Conservation (phyloP, 306 rosid species). For the Malus asiatica region DNA sequence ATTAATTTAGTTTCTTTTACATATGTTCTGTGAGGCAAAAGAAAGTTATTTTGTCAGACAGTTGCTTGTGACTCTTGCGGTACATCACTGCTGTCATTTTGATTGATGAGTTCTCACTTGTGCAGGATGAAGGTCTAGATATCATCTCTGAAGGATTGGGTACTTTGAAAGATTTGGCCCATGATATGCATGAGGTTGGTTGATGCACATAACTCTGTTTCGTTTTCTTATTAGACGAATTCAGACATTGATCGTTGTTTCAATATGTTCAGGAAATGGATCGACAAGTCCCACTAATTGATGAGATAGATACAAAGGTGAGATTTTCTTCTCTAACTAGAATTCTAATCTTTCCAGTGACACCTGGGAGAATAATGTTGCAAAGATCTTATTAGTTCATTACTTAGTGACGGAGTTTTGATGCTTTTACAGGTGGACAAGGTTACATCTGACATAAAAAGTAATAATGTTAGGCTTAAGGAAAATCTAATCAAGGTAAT, state of each 20-base stretch:
- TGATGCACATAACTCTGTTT: conserved; percentile 5
- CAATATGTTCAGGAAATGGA: conserved; percentile 65
- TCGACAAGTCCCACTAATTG: conserved; percentile 80
- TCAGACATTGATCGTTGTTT: conserved; percentile 14
- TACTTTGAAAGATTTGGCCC: conserved; percentile 64
- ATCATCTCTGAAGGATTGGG: conserved; percentile 88
- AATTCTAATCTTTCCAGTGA: neutral
- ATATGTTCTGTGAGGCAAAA: neutral
- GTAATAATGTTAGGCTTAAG: conserved; percentile 68
- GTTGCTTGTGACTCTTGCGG: neutral
- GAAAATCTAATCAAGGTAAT: conserved; percentile 63
- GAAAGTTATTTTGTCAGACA: conserved; percentile 3
- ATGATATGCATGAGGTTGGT: conserved; percentile 84
- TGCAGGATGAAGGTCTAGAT: conserved; percentile 82
- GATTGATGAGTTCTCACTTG: conserved; percentile 9
- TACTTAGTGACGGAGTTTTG: conserved; percentile 2
- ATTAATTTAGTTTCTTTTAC: conserved; percentile 14
- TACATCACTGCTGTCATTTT: neutral
- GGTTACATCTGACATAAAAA: conserved; percentile 52
- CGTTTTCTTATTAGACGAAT: neutral
- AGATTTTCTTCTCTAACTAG: neutral
- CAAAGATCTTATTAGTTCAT: conserved; percentile 1
- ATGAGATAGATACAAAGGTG: conserved; percentile 82
- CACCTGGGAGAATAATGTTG: neutral
- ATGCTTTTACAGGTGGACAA: conserved; percentile 54